Conservation (phyloP, 225 moss, liverwort and hornwort genomes). For the Anthoceros angustus region DNA sequence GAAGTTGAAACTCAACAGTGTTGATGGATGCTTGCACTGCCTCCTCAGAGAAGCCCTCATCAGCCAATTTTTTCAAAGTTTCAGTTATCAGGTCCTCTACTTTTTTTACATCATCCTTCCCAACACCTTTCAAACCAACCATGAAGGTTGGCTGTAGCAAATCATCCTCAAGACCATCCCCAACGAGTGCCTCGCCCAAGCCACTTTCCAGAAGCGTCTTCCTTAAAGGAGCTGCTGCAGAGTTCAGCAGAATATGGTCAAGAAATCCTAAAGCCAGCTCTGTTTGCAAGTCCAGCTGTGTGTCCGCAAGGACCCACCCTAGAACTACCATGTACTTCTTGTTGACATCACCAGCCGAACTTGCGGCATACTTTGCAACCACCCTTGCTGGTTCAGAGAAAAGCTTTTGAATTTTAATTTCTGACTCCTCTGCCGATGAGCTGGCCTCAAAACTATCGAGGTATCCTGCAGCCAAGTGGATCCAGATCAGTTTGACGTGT, state of each 20-base stretch:
- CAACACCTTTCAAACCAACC: conserved; percentile 85
- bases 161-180: conserved; percentile 92
- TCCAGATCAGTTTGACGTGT: neutral
- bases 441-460: conserved; percentile 70
- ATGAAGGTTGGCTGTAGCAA: conserved; percentile 88
- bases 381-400: conserved; percentile 73
- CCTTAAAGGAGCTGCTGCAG: conserved; percentile 82
- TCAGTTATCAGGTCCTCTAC: conserved; percentile 86
- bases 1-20: conserved; percentile 75
- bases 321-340: conserved; percentile 93
- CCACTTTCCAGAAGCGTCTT: conserved; percentile 90
- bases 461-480: conserved; percentile 29
- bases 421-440: conserved; percentile 60
- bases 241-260: conserved; percentile 79
- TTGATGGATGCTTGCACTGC: conserved; percentile 96
- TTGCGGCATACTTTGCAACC: conserved; percentile 69
- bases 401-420: conserved; percentile 69
- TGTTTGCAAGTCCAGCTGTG: conserved; percentile 60
- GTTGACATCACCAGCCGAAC: conserved; percentile 55
- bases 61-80: conserved; percentile 57
- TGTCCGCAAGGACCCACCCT: conserved; percentile 83
- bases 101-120: conserved; percentile 47
- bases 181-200: conserved; percentile 76
- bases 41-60: conserved; percentile 68
- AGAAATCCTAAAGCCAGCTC: conserved; percentile 95